Percentiles rank a stretch among this genome's conserved stretches.
phyloP scores from a whole-genome alignment of 306 rosid species.

The Luffa acutangula region DNA sequence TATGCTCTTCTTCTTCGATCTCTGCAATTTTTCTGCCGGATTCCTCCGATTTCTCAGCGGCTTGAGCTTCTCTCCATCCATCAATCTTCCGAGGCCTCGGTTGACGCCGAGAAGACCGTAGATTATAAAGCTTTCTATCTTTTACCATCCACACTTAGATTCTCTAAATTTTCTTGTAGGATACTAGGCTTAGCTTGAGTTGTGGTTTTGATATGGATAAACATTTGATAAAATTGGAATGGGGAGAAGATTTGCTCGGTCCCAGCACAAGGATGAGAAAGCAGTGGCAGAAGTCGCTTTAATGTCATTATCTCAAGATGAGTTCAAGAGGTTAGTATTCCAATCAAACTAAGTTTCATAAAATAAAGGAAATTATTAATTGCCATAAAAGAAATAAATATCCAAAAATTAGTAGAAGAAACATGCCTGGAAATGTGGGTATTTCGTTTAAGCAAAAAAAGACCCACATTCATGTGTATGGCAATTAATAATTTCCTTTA shows the following conservation, averaged over 20 bases:
- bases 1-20: too few relatives aligned
- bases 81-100: too few relatives aligned
- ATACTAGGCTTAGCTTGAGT: not conserved
- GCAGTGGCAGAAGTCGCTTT: conserved; percentile 81
- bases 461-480: not conserved
- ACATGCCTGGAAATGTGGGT: not conserved
- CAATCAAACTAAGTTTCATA: not conserved
- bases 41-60: too few relatives aligned
- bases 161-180: not conserved
- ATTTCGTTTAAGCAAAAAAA: not conserved
- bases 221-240: not conserved
- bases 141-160: not conserved
- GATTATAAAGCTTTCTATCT: too few relatives aligned
- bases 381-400: not conserved
- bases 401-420: not conserved
- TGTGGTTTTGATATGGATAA: not conserved
- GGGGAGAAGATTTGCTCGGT: not conserved
- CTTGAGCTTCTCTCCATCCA: too few relatives aligned
- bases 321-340: conserved; percentile 53
- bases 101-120: too few relatives aligned
- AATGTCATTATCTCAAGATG: conserved; percentile 30
- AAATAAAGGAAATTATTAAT: not conserved
- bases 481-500: not conserved
- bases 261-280: conserved; percentile 6
- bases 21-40: too few relatives aligned